Evolutionary conservation across 2,329 filamentous ascomycete species (phyloP).

Genomic region (Xylaria arbuscula): DNA sequence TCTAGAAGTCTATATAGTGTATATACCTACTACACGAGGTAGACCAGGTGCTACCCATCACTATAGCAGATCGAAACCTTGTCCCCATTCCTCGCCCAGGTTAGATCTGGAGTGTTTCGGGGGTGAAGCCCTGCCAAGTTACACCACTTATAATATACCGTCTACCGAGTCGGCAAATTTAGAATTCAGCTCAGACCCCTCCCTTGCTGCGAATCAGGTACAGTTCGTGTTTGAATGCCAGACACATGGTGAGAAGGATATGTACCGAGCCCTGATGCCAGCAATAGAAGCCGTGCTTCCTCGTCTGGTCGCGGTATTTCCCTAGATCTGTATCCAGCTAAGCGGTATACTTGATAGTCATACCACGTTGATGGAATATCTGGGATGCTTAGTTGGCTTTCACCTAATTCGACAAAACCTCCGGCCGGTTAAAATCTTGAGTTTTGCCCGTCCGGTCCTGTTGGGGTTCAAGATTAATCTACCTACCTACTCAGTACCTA

Average conservation of each 20-base stretch:
- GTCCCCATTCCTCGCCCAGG: conserved; percentile 3
- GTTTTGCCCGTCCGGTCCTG: conserved; percentile 17
- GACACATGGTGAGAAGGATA: conserved; percentile 14
- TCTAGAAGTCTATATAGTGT: not conserved
- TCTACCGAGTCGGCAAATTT: conserved; percentile 5
- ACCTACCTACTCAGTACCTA: not conserved
- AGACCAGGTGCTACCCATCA: not conserved
- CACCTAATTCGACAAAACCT: conserved; percentile 8
- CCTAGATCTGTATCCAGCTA: not conserved
- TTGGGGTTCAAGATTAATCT: conserved; percentile 9
- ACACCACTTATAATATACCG: not conserved
- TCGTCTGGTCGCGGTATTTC: not conserved
- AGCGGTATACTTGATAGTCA: not conserved
- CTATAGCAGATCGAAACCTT: not conserved
- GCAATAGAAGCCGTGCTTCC: not conserved
- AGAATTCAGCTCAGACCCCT: no score
- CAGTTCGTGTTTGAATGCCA: conserved; percentile 22
- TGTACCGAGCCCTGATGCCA: not conserved
- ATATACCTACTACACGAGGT: not conserved
- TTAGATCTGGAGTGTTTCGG: conserved; percentile 14
- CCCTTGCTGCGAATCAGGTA: not conserved
- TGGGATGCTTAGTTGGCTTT: conserved; percentile 3
- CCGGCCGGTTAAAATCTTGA: conserved; percentile 26
- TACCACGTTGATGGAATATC: not conserved
- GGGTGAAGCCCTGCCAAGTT: not conserved